These are phyloP conservation scores for Chalciporus sphaerocephalus DNA, from an alignment of 768 basidiomycete species.

Conservation along the genomic window DNA sequence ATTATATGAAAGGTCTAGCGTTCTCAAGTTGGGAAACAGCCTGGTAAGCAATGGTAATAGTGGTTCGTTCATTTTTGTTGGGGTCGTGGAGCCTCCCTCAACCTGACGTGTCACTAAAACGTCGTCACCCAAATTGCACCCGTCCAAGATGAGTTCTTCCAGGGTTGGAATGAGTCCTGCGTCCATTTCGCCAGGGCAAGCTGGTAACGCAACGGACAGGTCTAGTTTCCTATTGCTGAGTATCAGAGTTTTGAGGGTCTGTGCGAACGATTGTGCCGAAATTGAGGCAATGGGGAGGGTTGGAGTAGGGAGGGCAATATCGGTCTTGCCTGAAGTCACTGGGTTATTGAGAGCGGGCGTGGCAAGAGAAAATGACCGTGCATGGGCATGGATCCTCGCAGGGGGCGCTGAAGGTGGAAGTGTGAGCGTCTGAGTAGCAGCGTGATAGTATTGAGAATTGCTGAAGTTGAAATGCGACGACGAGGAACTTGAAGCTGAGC, in stretches of 20 bases:
- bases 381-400: constrained; percentile 50
- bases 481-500: constrained; percentile 23
- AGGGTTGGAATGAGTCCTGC: constrained; percentile 54
- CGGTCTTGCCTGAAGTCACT: constrained; percentile 22
- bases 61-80: constrained; percentile 47
- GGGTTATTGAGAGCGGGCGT: constrained; percentile 18
- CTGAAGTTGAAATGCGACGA: constrained; percentile 33
- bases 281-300: constrained; percentile 67
- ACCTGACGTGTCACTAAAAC: constrained; percentile 44
- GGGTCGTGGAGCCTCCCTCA: constrained; percentile 30
- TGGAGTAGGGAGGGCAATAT: constrained; percentile 59
- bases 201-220: constrained; percentile 55
- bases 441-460: constrained; percentile 58
- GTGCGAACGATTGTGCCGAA: constrained; percentile 54
- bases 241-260: constrained; percentile 51
- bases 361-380: constrained; percentile 58
- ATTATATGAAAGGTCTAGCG: constrained; percentile 77
- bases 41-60: constrained; percentile 55
- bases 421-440: constrained; percentile 52
- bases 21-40: constrained; percentile 67
- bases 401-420: constrained; percentile 61
- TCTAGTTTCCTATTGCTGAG: constrained; percentile 68
- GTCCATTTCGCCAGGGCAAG: constrained; percentile 23
- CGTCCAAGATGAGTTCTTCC: constrained; percentile 72
- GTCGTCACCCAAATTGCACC: constrained; percentile 61